Base-by-base conservation (phyloP, 1,139 yeast species). In the Kurtzmaniella quercitrusa region DNA sequence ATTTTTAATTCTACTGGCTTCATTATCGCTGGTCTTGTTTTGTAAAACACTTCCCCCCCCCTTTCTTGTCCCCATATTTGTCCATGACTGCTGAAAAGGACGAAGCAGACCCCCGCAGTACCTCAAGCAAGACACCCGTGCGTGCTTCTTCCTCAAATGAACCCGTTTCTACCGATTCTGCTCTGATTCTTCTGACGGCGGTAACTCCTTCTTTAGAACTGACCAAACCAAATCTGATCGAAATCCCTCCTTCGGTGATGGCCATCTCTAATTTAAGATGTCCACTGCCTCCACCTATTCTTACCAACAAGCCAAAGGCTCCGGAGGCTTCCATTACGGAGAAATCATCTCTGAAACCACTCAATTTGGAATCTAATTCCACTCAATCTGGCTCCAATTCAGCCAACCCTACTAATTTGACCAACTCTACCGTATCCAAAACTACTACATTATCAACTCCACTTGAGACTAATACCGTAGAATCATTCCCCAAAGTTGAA, bases 201-300 rank as follows among this genome's bases (percentile, higher is more conserved):
- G 25, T 25, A 8, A 15, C 12, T 9, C 34, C 48, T 25, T 43
- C 50, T n/a, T 27, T 27, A 4, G 31, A 27, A 6, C 12, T 4
- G 10, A 10, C 10, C 31, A 27, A 27, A n/a, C 31, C 31, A 27
- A 27, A 27, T 10, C 4, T n/a, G 16, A 46, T 47, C 17, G 70
- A 64, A 12, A 55, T 66, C 38, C 73, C 73, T 10, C 72, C 73
- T 1, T 66, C 72, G 15, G 70, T 68, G 7, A 56, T 78, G 59
- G 85, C 86, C 2, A 65, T 79, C 40, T 77, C 85, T 9, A 77
- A 72, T 53, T 58, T 79, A 43, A 68, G 83, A 47, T 79, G 85
- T 52, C 85, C 87, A 2, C 81, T 86, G 3, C 87, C 87, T 16
- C 85, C 87, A 1, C 86, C 87, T 2, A 81, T 81, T 43, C 62